Percentiles rank a stretch among this genome's conserved stretches.
phyloP scores from a whole-genome alignment of 1,284 basidiomycete species.

The Abortiporus biennis region DNA sequence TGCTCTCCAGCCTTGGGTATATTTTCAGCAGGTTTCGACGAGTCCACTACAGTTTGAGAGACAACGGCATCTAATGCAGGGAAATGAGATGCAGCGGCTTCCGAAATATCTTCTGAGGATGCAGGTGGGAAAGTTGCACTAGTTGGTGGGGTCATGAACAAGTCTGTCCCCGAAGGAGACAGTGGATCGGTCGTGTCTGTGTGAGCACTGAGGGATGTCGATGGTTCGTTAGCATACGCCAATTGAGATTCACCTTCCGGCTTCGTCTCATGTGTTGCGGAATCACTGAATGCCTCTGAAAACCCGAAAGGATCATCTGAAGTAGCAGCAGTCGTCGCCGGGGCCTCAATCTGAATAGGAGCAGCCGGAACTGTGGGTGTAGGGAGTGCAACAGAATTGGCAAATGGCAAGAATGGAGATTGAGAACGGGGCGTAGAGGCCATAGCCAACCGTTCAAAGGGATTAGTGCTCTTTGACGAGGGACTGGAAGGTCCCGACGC shows the following conservation, averaged over 20 bases:
- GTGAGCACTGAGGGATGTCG: conserved; percentile 10
- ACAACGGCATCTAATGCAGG: conserved; percentile 36
- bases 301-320: conserved; percentile 55
- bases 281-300: conserved; percentile 33
- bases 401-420: conserved; percentile 51
- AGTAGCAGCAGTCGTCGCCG: conserved; percentile 10
- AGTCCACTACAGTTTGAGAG: not conserved
- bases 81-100: conserved; percentile 30
- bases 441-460: conserved; percentile 77
- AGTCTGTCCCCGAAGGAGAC: conserved; percentile 40
- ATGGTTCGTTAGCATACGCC: not conserved
- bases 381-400: conserved; percentile 27
- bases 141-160: conserved; percentile 56
- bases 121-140: conserved; percentile 27
- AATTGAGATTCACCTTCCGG: conserved; percentile 4
- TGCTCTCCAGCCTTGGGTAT: conserved; percentile 15
- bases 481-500: too few relatives aligned
- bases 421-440: conserved; percentile 42
- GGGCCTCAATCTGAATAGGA: too few relatives aligned
- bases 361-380: conserved; percentile 19
- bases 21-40: conserved; percentile 9
- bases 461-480: conserved; percentile 80
- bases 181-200: conserved; percentile 14
- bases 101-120: conserved; percentile 4
- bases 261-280: conserved; percentile 19